These are phyloP conservation scores for Grosmannia clavigera DNA, from an alignment of 2,329 filamentous ascomycete genomes.

Conservation along the genomic window DNA sequence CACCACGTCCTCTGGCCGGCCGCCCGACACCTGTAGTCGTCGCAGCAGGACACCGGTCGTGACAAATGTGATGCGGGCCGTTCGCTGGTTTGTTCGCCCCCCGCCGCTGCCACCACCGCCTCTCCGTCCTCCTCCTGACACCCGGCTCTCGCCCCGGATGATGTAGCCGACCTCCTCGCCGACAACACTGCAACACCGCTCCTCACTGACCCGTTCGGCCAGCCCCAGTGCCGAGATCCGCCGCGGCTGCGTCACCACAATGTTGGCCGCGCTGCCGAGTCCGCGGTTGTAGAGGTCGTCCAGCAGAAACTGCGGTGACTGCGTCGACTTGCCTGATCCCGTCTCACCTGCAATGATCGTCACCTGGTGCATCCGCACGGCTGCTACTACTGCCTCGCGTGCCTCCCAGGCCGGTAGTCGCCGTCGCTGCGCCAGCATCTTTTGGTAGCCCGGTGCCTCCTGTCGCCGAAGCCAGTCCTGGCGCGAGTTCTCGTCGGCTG, in stretches of 20 bases:
- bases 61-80: conserved; percentile 85
- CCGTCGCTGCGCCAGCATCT: conserved; percentile 62
- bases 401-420: conserved; percentile 80
- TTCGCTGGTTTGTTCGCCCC: conserved; percentile 21
- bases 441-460: conserved; percentile 49
- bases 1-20: conserved; percentile 65
- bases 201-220: conserved; percentile 87
- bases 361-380: conserved; percentile 68
- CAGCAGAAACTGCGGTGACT: conserved; percentile 90
- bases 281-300: conserved; percentile 74
- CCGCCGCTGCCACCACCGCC: conserved; percentile 63
- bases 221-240: conserved; percentile 89
- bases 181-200: conserved; percentile 68
- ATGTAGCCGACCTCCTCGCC: conserved; percentile 85
- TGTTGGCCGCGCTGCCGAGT: conserved; percentile 68
- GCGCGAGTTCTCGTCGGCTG: conserved; percentile 43
- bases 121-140: conserved; percentile 25
- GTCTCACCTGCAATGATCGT: conserved; percentile 97
- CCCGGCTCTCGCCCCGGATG: conserved; percentile 80
- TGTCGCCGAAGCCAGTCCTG: conserved; percentile 62
- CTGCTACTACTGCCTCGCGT: conserved; percentile 61
- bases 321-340: conserved; percentile 91
- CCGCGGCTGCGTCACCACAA: conserved; percentile 90
- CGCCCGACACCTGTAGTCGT: conserved; percentile 81
- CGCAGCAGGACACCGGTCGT: conserved; percentile 88